Percentiles rank a stretch among this genome's conserved stretches.
phyloP scores from a whole-genome alignment of 768 basidiomycete species.

The Suillus bovinus region DNA sequence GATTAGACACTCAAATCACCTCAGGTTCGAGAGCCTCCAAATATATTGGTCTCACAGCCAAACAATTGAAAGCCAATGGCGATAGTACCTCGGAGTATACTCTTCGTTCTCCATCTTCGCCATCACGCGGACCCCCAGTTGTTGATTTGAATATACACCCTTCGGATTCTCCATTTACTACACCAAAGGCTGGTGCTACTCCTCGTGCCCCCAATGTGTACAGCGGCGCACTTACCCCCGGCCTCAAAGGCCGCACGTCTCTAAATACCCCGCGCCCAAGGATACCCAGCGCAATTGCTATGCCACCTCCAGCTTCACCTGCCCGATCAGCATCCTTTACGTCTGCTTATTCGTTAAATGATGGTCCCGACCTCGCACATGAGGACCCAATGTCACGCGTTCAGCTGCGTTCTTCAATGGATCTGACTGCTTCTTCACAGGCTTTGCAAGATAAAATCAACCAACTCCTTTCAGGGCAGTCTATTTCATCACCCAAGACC shows the following conservation, averaged over 20 bases:
- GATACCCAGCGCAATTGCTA: constrained; percentile 70
- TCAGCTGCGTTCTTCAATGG: constrained; percentile 26
- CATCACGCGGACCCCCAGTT: constrained; percentile 38
- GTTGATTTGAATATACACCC: constrained; percentile 38
- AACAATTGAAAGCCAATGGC: constrained; percentile 53
- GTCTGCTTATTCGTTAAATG: constrained; percentile 40
- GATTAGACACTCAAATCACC: constrained; percentile 53
- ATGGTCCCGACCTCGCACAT: constrained; percentile 19
- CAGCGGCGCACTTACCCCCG: constrained; percentile 19
- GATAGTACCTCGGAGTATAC: constrained; percentile 20
- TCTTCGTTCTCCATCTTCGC: constrained; percentile 34
- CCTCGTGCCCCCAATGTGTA: constrained; percentile 23
- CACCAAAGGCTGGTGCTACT: constrained; percentile 57
- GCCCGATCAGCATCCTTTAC: constrained; percentile 33
- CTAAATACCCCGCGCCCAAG: constrained; percentile 60
- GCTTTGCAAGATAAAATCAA: constrained; percentile 52
- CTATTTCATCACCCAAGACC: constrained; percentile 9
- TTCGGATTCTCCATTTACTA: constrained; percentile 59
- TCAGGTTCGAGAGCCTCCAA: constrained; percentile 84
- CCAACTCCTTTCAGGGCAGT: constrained; percentile 38
- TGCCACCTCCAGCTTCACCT: constrained; percentile 81
- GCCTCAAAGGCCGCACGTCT: constrained; percentile 33
- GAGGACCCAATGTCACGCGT: constrained; percentile 17
- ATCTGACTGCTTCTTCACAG: constrained; percentile 41
- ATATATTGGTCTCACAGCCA: constrained; percentile 82